A percentile compares a stretch with the other conserved stretches of the same genome.
phyloP scores from a whole-genome alignment of 805 yeast genomes.

The Saccharomycodes ludwigii region DNA sequence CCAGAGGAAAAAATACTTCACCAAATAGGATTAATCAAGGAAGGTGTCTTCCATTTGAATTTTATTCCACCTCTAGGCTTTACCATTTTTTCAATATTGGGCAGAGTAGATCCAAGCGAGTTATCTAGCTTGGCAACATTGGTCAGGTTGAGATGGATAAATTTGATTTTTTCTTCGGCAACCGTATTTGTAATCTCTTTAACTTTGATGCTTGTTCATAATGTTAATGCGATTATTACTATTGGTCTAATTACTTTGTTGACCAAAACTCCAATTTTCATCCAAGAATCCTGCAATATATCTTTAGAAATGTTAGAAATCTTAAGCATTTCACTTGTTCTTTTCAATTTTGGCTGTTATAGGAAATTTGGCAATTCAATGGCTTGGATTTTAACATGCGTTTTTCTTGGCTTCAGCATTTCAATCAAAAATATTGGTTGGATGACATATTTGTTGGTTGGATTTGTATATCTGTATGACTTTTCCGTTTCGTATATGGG shows the following conservation, averaged over 20 bases:
- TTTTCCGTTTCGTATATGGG: slow-evolving; percentile 1
- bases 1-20: too few species aligned
- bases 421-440: slow-evolving; percentile 1
- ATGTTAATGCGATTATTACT: not conserved
- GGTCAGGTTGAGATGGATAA: not conserved
- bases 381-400: not conserved
- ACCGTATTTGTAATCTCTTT: not conserved
- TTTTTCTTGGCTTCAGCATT: not conserved
- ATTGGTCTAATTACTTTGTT: not conserved
- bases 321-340: not conserved
- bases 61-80: too few species aligned
- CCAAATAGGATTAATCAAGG: too few species aligned
- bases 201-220: not conserved
- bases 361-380: not conserved
- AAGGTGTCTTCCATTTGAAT: too few species aligned
- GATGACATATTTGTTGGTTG: not conserved
- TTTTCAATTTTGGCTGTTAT: not conserved
- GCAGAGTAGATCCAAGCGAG: too few species aligned
- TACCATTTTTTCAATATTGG: too few species aligned
- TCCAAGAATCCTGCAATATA: not conserved
- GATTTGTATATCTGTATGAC: not conserved
- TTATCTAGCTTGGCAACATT: too few species aligned
- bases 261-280: not conserved
- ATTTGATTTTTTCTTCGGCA: not conserved
- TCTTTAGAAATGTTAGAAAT: not conserved